These are phyloP conservation scores for Dryadomyces sulphureus DNA, from an alignment of 2,329 filamentous ascomycete species.

Conservation along the genomic window DNA sequence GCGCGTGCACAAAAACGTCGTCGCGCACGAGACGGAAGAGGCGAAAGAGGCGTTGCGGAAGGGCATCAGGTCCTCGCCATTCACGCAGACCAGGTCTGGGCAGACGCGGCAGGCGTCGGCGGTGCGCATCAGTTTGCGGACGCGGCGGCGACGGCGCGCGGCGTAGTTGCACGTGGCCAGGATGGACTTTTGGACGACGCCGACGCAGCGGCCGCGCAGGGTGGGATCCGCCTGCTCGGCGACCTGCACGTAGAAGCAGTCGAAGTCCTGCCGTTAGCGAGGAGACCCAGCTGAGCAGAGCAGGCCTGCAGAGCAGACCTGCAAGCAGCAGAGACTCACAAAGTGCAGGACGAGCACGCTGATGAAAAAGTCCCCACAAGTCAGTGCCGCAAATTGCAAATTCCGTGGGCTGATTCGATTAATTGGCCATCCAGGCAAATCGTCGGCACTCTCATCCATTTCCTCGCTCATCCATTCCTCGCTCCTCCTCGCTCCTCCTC, in stretches of 20 bases:
- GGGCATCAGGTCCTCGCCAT: slow-evolving; percentile 72
- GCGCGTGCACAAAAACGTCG: slow-evolving; percentile 73
- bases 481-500: too few species aligned
- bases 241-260: slow-evolving; percentile 90
- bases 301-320: slow-evolving; percentile 14
- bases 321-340: not conserved
- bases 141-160: slow-evolving; percentile 55
- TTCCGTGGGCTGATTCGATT: too few species aligned
- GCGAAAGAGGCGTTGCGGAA: slow-evolving; percentile 72
- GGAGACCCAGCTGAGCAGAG: slow-evolving; percentile 27
- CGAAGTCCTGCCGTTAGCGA: slow-evolving; percentile 80
- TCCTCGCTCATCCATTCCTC: too few species aligned
- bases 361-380: too few species aligned
- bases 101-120: slow-evolving; percentile 66
- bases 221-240: slow-evolving; percentile 52
- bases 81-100: slow-evolving; percentile 70
- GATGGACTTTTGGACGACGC: slow-evolving; percentile 86
- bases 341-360: slow-evolving; percentile 1
- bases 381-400: too few species aligned
- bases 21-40: slow-evolving; percentile 80
- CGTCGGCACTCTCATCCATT: too few species aligned
- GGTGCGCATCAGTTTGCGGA: slow-evolving; percentile 75
- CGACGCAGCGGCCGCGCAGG: slow-evolving; percentile 59
- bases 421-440: too few species aligned
- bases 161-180: slow-evolving; percentile 90